Evolutionary conservation across 495 filamentous ascomycete genomes (phyloP), one percentile per base, ranked within the genome.

Genomic region (Neurospora sp.): DNA sequence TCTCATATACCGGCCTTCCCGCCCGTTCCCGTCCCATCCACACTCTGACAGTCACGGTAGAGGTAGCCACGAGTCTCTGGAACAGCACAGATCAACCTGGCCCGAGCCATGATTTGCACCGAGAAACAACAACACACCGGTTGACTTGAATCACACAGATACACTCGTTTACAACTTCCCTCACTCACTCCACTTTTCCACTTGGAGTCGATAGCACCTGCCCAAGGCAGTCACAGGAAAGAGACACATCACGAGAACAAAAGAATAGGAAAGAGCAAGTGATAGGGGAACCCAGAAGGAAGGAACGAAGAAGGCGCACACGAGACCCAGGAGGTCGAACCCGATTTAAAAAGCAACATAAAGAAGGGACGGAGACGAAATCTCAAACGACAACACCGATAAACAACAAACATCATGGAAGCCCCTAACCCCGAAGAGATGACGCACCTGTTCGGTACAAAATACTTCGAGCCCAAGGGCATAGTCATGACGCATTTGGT

Each of bases 401-500:
- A 14, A 61, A 27, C 27, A 2, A 27, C 27, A 27, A 44, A 65
- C 39, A 70, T 27, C 22, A 42, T 53, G 69, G 39, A 70, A 40
- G 39, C 69, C 42, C 39, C 39, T 9, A 35, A 53, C 0, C 42
- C 70, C 10, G 40, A 27, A 2, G 45, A 41, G 61, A 61, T 65
- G 61, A 70, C 17, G 61, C 61, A 65, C 45, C 48, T 48, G 20
- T 69, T 37, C 44, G 61, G 44, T 8, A 48, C 16, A 65, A 65
- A 38, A 71, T 65, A 40, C 61, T 71, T 38, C 35, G 40, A 31
- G 53, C 53, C 40, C 71, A 61, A 35, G 14, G 6, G 3, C 48
- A 68, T 73, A 16, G 73, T 78, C 68, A 72, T 71, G 48, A 39
- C 37, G 5, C 76, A 78, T 22, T 71, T 79, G 40, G 70, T 75